Evolutionary conservation across 495 filamentous ascomycete species (phyloP).

Genomic region (Neurospora sp.): DNA sequence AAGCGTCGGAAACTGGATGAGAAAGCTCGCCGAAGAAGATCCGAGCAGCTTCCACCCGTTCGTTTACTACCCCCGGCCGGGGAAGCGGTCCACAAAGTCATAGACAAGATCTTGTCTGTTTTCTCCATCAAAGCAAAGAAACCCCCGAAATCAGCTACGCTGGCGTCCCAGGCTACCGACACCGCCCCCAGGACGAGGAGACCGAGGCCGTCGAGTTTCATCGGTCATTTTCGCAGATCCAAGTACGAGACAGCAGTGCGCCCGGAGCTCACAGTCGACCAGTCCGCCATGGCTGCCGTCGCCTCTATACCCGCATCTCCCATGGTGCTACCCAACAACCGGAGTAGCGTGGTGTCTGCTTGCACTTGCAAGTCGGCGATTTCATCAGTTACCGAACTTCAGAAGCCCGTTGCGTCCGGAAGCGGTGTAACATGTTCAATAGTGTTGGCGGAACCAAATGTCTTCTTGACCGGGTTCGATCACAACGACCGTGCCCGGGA

Average conservation of each 20-base stretch:
- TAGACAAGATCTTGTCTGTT: slow-evolving; percentile 33
- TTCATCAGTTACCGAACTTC: slow-evolving; percentile 34
- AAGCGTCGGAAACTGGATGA: slow-evolving; percentile 10
- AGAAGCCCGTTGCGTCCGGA: slow-evolving; percentile 64
- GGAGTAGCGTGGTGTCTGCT: slow-evolving; percentile 32
- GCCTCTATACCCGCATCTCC: slow-evolving; percentile 6
- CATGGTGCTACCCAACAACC: slow-evolving; percentile 16
- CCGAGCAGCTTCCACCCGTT: slow-evolving; percentile 18
- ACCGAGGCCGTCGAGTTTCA: slow-evolving; percentile 20
- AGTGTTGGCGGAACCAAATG: slow-evolving; percentile 73
- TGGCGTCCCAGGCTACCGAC: slow-evolving; percentile 7
- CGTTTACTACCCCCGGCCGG: slow-evolving; percentile 21
- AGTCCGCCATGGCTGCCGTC: slow-evolving; percentile 17
- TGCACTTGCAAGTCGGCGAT: slow-evolving; percentile 12
- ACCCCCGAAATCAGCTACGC: neutral
- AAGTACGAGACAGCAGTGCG: neutral
- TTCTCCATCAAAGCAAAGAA: slow-evolving; percentile 19
- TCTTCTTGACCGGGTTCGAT: slow-evolving; percentile 88
- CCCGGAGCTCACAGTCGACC: neutral
- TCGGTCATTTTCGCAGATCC: slow-evolving; percentile 16
- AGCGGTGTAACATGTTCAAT: slow-evolving; percentile 65
- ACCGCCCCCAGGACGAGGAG: slow-evolving; percentile 1
- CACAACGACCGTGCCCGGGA: slow-evolving; percentile 59
- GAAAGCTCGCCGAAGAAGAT: slow-evolving; percentile 14
- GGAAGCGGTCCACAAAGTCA: slow-evolving; percentile 20